Evolutionary conservation across 768 basidiomycete genomes (phyloP).

Genomic region (Brasilioporus rufonigricans): DNA sequence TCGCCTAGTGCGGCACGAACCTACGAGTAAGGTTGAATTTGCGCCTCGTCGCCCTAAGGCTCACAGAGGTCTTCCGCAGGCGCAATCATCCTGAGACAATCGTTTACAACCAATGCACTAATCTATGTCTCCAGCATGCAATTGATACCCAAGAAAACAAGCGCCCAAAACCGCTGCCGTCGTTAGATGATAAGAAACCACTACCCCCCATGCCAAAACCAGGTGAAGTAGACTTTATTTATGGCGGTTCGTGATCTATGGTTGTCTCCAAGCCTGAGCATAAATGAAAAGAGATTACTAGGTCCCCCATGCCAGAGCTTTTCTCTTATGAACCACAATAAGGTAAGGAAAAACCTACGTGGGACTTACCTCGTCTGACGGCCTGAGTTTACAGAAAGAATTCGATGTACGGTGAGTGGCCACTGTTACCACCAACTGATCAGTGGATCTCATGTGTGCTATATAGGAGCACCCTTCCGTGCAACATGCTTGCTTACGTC

Average conservation of each 20-base stretch:
- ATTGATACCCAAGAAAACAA: slow-evolving; percentile 46
- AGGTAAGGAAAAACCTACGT: slow-evolving; percentile 36
- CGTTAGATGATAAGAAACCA: slow-evolving; percentile 39
- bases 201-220: slow-evolving; percentile 51
- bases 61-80: slow-evolving; percentile 34
- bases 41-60: not conserved
- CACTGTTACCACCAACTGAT: not conserved
- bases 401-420: slow-evolving; percentile 55
- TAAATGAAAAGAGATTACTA: slow-evolving; percentile 22
- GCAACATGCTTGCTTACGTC: slow-evolving; percentile 69
- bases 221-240: slow-evolving; percentile 68
- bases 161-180: slow-evolving; percentile 37
- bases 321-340: slow-evolving; percentile 58
- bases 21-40: slow-evolving; percentile 45
- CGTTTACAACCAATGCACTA: slow-evolving; percentile 68
- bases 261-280: not conserved
- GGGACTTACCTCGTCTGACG: slow-evolving; percentile 1
- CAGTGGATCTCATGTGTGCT: not conserved
- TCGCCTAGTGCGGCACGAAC: slow-evolving; percentile 62
- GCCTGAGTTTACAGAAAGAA: slow-evolving; percentile 38
- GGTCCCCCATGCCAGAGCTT: slow-evolving; percentile 80
- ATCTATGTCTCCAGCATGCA: slow-evolving; percentile 56
- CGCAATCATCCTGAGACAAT: slow-evolving; percentile 56
- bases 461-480: slow-evolving; percentile 56
- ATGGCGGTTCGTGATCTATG: slow-evolving; percentile 51